A percentile compares a stretch with the other conserved stretches of the same genome.
phyloP scores from a whole-genome alignment of 179 eudicot genomes.

The Amaranthus tricolor region DNA sequence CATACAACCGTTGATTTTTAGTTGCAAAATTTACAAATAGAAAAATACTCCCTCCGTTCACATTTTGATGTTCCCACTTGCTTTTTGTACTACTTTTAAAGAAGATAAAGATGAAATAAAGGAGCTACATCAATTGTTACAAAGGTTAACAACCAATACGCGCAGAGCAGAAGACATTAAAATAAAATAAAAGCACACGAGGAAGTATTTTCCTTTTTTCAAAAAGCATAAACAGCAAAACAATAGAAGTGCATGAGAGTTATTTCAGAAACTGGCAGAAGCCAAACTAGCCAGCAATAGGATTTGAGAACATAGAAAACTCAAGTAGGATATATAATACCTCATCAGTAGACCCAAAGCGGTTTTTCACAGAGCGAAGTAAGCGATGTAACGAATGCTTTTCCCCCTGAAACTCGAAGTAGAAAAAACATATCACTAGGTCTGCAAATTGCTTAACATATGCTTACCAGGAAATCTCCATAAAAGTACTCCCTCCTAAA shows the following conservation, averaged over 20 bases:
- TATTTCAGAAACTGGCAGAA: background rate
- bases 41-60: too few relatives aligned
- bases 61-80: background rate
- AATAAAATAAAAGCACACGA: background rate
- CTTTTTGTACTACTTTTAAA: too few relatives aligned
- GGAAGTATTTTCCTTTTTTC: background rate
- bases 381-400: conserved; percentile 81
- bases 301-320: conserved; percentile 6
- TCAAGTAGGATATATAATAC: conserved; percentile 28
- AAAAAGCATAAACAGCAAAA: background rate
- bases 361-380: conserved; percentile 92
- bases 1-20: background rate
- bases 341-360: conserved; percentile 99
- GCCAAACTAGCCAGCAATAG: background rate
- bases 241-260: background rate
- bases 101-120: background rate
- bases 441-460: background rate
- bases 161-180: background rate
- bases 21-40: too few relatives aligned
- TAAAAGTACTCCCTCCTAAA: background rate
- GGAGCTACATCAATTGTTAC: background rate
- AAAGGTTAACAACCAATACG: background rate
- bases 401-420: conserved; percentile 67
- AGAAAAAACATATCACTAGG: background rate
- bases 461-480: background rate